These are phyloP conservation scores for Triticum dicoccoides DNA, from an alignment of 176 grass and related monocot species.

Conservation along the genomic window DNA sequence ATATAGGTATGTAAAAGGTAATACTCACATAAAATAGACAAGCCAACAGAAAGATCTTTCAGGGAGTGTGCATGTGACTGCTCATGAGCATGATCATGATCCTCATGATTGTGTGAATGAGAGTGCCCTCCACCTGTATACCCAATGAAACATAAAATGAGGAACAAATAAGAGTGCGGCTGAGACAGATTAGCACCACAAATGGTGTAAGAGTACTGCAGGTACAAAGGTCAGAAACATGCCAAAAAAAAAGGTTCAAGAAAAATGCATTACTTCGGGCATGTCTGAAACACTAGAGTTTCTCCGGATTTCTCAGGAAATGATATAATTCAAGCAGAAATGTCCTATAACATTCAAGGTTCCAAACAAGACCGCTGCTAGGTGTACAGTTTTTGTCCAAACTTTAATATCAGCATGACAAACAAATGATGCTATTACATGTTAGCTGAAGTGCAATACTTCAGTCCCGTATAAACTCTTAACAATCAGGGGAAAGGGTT, in stretches of 20 bases:
- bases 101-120: conserved; percentile 63
- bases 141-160: conserved; percentile 20
- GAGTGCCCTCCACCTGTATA: conserved; percentile 75
- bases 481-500: not conserved
- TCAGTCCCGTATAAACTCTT: not conserved
- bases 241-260: not conserved
- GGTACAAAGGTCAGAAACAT: not conserved
- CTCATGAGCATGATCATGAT: conserved; percentile 64
- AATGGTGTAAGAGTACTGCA: not conserved
- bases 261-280: not conserved
- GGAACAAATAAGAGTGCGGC: not conserved
- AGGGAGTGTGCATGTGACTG: conserved; percentile 86
- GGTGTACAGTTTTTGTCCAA: not conserved
- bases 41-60: conserved; percentile 89
- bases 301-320: not conserved
- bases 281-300: not conserved
- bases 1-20: not conserved
- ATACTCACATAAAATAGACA: conserved; percentile 94
- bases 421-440: not conserved
- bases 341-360: not conserved
- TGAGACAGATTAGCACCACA: not conserved
- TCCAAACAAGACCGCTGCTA: not conserved
- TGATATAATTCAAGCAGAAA: not conserved
- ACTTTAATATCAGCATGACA: conserved; percentile 2
- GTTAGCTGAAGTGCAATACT: not conserved